Evolutionary conservation across 805 yeast species (phyloP), one percentile per base, ranked within the genome.

Genomic region (Cyberlindnera meyerae): DNA sequence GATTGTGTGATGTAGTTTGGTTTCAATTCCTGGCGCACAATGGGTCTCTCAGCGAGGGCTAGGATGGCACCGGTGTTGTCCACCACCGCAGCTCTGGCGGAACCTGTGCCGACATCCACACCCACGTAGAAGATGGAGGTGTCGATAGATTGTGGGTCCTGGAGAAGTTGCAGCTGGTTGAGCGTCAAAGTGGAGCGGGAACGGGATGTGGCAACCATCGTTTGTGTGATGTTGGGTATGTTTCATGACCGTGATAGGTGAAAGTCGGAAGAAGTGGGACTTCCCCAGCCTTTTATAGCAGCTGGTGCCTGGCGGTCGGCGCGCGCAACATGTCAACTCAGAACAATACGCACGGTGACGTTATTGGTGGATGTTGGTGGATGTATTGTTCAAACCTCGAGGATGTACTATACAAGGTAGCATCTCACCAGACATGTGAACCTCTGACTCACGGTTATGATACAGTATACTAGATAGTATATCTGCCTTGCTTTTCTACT

Each of bases 61-160:
- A 86, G 62, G 36, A 93, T 88, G 29, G 82, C 79, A 33, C 97
- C 97, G 28, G 72, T 66, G 51, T 78, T 74, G 58, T 89, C 93
- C 45, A 90, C 85, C 12, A 93, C 67, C 52, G 96, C 90, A 5
- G 97, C 97, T 46, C 98, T 71, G 6, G 96, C 97, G 2, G 95
- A 84, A 12, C 97, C 98, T 0, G 97, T 89, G n/a, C 98, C 98
- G 18, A 93, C 94, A 55, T 86, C 96, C 7, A 86, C 88, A 36
- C 96, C 96, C 37, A 86, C 74, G 53, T 78, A 85, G 58, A 62
- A 65, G 17, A 54, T 48, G 18, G 56, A 47, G 3, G 58, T 54
- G 39, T 54, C 58, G 28, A 54, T 40, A 17, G 56, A 47, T 18
- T 45, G 45, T 5, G 58, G 57, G 42, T 54, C 41, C 34, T 49